Evolutionary conservation across 1,139 yeast genomes (phyloP), one percentile per base, ranked within the genome.

Genomic region (Kurtzmaniella quercitrusa): DNA sequence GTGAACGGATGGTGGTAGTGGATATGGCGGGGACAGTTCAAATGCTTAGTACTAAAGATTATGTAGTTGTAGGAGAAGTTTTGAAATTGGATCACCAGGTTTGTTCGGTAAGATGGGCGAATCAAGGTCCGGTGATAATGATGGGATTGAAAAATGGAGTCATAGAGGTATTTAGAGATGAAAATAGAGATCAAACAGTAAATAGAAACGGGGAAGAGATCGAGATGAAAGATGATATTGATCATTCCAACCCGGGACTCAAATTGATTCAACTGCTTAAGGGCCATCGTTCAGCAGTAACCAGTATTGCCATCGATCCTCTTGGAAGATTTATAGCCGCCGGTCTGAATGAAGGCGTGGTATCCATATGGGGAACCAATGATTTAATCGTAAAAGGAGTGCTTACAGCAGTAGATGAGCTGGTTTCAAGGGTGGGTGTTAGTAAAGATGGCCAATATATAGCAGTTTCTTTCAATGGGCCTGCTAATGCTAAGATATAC

Each of bases 301-400:
- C 79, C 2, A 58, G 76, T 38, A 49, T 82, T 10, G 65, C 66
- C 9, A 65, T 82, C 43, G 90, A 83, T 52, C 85, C 87, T 1
- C 57, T 71, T 43, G 93, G 88, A 0, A 56, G 63, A 18, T 77
- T 62, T 51, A 51, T 85, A 11, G 75, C 78, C 1, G 75, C 75
- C 3, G 93, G 89, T 0, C 72, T 85, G n/a, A 75, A 76, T 43
- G 93, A 85, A 54, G 93, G 93, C 6, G 73, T 81, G 25, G 75
- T 84, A n/a, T 72, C 82, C 19, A 43, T 82, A 11, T 85, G 90
- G 88, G 68, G 70, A 38, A 58, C 79, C 7, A 48, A 60, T 2
- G 68, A 73, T 16, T 63, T 83, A 63, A 63, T 73, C 23, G 72
- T 80, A 43, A 52, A 59, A 17, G 58, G 60, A 33, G 74, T 78